phyloP scores from a whole-genome alignment of 2,329 filamentous ascomycete species.

The Cercospora beticola region DNA sequence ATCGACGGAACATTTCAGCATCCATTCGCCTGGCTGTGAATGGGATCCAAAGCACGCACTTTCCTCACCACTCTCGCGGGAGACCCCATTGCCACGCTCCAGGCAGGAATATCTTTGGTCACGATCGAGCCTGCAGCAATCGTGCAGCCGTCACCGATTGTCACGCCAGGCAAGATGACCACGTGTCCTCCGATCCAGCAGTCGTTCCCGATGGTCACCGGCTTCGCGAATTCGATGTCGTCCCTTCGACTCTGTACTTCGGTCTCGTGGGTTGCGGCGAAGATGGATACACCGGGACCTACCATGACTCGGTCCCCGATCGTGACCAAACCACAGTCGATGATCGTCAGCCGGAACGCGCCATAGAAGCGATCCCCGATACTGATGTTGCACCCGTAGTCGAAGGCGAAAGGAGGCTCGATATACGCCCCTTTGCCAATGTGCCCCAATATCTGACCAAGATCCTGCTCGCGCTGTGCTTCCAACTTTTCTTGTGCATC shows the following conservation, averaged over 20 bases:
- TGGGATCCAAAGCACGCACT: too few relatives aligned
- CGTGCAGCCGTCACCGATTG: conserved; percentile 18
- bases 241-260: conserved; percentile 50
- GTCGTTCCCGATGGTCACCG: conserved; percentile 47
- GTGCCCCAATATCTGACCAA: conserved; percentile 16
- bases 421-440: conserved; percentile 48
- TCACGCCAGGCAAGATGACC: too few relatives aligned
- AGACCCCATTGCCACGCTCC: conserved; percentile 27
- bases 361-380: conserved; percentile 63
- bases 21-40: too few relatives aligned
- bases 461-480: conserved; percentile 5
- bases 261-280: conserved; percentile 53
- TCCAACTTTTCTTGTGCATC: conserved; percentile 7
- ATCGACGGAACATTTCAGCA: too few relatives aligned
- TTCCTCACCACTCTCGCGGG: too few relatives aligned
- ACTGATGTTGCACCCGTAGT: conserved; percentile 66
- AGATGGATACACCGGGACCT: conserved; percentile 54
- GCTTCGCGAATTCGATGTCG: conserved; percentile 51
- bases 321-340: conserved; percentile 54
- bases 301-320: conserved; percentile 55
- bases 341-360: conserved; percentile 57
- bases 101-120: conserved; percentile 23
- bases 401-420: conserved; percentile 61
- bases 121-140: conserved; percentile 27
- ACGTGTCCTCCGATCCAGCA: not conserved